A percentile compares a stretch with the other conserved stretches of the same genome.
phyloP scores from a whole-genome alignment of 106 monocot species.

The Dendrobium officinale region DNA sequence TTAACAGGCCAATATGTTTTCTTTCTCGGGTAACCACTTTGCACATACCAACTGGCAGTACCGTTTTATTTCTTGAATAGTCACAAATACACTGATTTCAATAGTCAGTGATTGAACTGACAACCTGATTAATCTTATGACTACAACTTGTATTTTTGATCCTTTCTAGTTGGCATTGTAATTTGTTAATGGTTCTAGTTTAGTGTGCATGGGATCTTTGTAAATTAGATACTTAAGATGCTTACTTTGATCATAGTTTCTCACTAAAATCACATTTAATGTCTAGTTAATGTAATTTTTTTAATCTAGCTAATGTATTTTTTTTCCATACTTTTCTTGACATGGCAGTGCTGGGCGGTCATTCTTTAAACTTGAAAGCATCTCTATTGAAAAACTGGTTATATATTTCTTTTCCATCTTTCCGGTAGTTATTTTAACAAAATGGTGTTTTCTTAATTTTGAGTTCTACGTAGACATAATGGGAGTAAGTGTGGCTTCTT shows the following conservation, averaged over 20 bases:
- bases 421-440: too few species aligned
- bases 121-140: too few species aligned
- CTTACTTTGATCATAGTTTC: neutral
- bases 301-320: too few species aligned
- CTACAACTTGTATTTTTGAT: too few species aligned
- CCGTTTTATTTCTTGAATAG: neutral
- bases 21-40: constrained; percentile 58
- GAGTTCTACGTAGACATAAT: too few species aligned
- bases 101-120: neutral
- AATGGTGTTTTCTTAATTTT: too few species aligned
- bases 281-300: neutral
- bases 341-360: neutral
- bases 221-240: neutral
- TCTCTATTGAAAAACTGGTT: neutral
- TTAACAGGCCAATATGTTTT: constrained; percentile 85
- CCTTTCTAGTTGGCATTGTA: too few species aligned
- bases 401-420: neutral
- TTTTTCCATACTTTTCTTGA: neutral
- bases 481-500: too few species aligned
- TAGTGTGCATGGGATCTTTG: neutral
- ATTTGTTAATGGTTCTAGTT: neutral
- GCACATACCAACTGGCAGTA: neutral
- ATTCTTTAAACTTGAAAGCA: neutral
- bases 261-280: neutral
- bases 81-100: neutral